phyloP scores from a whole-genome alignment of 495 filamentous ascomycete genomes.

The Penicillium crystallinum region DNA sequence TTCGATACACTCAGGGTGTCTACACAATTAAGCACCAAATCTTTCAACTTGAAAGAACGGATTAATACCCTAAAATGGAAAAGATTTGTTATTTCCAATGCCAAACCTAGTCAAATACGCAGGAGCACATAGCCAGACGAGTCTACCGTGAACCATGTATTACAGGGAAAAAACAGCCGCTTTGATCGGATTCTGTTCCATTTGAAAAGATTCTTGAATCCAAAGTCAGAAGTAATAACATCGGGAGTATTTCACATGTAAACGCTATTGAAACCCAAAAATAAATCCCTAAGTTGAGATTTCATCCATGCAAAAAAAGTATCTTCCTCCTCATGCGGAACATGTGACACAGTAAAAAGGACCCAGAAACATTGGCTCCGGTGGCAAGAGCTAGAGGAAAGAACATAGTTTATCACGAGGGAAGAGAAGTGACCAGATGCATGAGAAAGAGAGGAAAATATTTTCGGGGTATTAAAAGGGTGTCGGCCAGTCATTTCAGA shows the following conservation, averaged over 20 bases:
- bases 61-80: no score
- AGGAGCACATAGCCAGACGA: background rate
- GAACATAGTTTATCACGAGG: background rate
- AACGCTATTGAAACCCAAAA: conserved; percentile 8
- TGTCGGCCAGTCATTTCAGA: background rate
- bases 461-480: conserved; percentile 8
- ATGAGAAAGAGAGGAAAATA: background rate
- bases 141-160: conserved; percentile 13
- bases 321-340: background rate
- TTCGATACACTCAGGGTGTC: no score
- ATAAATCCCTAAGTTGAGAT: conserved; percentile 3
- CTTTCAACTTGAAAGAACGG: no score
- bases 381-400: conserved; percentile 4
- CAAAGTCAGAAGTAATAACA: conserved; percentile 5
- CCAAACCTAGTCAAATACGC: no score
- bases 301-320: conserved; percentile 7
- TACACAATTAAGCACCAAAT: background rate
- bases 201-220: conserved; percentile 8
- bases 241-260: conserved; percentile 12
- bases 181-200: conserved; percentile 12
- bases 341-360: background rate
- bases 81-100: no score
- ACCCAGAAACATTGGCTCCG: conserved; percentile 14
- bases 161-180: conserved; percentile 7
- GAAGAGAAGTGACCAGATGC: conserved; percentile 7